Evolutionary conservation across 2,329 filamentous ascomycete genomes (phyloP), one percentile per base, ranked within the genome.

Genomic region (Stemphylium vesicarium): DNA sequence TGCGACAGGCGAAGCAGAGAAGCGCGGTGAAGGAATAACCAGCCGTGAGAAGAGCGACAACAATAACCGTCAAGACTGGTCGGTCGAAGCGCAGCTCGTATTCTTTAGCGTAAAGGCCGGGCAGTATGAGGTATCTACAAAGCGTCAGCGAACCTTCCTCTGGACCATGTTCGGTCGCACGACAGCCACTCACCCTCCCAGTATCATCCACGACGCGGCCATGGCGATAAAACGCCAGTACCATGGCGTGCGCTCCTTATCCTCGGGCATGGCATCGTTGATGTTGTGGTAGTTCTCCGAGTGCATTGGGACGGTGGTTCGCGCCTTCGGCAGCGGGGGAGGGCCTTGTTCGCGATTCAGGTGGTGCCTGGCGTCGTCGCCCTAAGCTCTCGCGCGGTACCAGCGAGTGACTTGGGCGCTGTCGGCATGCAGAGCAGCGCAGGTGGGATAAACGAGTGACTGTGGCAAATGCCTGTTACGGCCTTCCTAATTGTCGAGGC

Each of bases 21-120:
- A 81, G 71, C 33, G 72, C 76, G 1, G 80, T 82, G 57, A 81
- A 78, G 2, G 76, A 78, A 65, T 82, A 80, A 29, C 80, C 81
- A 38, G 78, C 75, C 1, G 78, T 75, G 7, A 82, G 71, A 15
- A 83, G 70, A 4, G 79, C 76, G 60, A 80, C 74, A 20, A 80
- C 75, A 53, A 81, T 77, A 44, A 81, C 78, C 3, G 74, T 75
- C 6, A 82, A 61, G 4, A 75, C 75, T 0, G 71, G 69, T 42
- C 73, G 68, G 51, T 71, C 75, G 49, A 80, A 71, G 46, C 73
- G 74, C 22, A 81, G 70, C 32, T 77, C 56, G 9, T 69, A 44
- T 13, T 76, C 62, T 20, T 68, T 70, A 44, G 79, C 76, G 65
- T 79, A 82, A 48, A 81, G 77, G 22, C 76, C 73, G 6, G 80